Evolutionary conservation across 1,284 basidiomycete species (phyloP), one percentile per base, ranked within the genome.

Genomic region (Ustilago lituana): DNA sequence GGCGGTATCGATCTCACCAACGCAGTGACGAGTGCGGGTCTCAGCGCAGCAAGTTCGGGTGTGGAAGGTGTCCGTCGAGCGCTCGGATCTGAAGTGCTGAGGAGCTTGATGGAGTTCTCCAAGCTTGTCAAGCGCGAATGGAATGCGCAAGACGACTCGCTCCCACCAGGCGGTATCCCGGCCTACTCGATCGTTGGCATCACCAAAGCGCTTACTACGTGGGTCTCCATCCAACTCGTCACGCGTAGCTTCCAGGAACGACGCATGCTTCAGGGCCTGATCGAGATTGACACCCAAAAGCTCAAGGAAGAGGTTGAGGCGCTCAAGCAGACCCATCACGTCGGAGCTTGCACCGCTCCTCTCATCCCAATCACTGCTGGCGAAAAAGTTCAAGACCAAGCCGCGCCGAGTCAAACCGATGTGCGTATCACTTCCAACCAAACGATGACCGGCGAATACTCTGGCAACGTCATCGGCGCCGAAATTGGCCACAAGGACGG

Each of bases 101-200:
- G 68, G 8, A 69, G 63, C 32, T 40, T 78, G 29, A 6, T 49
- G 23, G 69, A 76, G 32, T 79, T 79, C 46, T 41, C 44, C 11
- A 58, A 57, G 47, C 64, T 79, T 9, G 72, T 79, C 38, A 66
- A 74, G 56, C 66, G 76, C 38, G 74, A 78, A 22, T 79, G 77
- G 77, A 66, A 63, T 31, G 58, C 59, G 9, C 37, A 66, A 20
- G 65, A 67, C 40, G 74, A 75, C 31, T 56, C 49, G 31, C 60
- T 79, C 3, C 77, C 77, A 0, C 77, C 77, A 1, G 77, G 77
- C 4, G 77, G 77, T 14, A 71, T 79, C 15, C 77, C 77, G 4
- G 62, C 49, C 4, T 79, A 77, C 52, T 71, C 67, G 14, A 62
- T 67, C 35, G 39, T 76, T n/a, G 53, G 51, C 20, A 58, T 78